Percentiles rank a stretch among this genome's conserved stretches.
phyloP scores from a whole-genome alignment of 2,329 filamentous ascomycete genomes.

The Venturia pyrina region DNA sequence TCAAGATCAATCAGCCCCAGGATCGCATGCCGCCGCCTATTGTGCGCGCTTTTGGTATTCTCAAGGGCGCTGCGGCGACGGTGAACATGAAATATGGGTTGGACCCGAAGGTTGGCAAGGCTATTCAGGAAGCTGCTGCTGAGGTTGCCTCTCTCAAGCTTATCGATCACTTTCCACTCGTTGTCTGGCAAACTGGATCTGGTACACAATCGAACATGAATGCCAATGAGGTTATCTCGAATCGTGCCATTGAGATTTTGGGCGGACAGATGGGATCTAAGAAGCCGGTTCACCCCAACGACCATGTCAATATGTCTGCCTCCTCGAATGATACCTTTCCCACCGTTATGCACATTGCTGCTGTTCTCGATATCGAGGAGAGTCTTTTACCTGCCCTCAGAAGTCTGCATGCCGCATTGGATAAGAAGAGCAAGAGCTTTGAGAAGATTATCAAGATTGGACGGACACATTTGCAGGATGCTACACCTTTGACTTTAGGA shows the following conservation, averaged over 20 bases:
- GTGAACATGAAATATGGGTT: conserved; percentile 95
- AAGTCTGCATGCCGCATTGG: conserved; percentile 72
- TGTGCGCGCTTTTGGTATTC: conserved; percentile 85
- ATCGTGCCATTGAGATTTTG: conserved; percentile 95
- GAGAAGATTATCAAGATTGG: conserved; percentile 98
- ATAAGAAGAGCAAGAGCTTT: conserved; percentile 83
- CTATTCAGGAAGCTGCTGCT: conserved; percentile 86
- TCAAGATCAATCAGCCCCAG: conserved; percentile 98
- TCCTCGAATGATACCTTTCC: conserved; percentile 99
- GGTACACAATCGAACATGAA: conserved; percentile 99
- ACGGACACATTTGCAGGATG: conserved; percentile 93
- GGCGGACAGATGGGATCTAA: conserved; percentile 91
- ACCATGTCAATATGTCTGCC: conserved; percentile 98
- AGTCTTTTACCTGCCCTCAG: conserved; percentile 73
- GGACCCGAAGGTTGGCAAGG: conserved; percentile 79
- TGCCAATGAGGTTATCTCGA: conserved; percentile 98
- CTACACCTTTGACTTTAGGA: conserved; percentile 86
- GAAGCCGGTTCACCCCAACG: conserved; percentile 98
- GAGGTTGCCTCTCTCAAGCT: conserved; percentile 93
- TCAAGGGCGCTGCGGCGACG: conserved; percentile 91
- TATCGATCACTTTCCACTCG: conserved; percentile 92
- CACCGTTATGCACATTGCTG: conserved; percentile 98
- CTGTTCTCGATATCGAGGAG: conserved; percentile 84
- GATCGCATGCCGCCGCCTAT: conserved; percentile 96
- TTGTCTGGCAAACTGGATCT: conserved; percentile 98